Conservation (phyloP, 2,329 filamentous ascomycete genomes). For the Nemania sp. region DNA sequence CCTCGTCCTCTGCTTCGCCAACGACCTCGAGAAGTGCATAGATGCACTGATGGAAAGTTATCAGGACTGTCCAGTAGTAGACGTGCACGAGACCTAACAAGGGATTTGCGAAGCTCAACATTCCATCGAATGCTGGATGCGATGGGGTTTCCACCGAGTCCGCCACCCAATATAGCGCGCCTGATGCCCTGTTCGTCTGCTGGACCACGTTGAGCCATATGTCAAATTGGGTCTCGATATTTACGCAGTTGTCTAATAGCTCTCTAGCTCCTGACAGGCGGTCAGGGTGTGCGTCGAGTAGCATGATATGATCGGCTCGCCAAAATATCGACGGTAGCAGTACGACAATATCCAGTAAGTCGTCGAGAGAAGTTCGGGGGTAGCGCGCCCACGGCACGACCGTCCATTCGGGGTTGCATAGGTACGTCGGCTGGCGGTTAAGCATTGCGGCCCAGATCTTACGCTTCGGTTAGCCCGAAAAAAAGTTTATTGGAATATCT, state of each 20-base stretch:
- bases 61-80: constrained; percentile 58
- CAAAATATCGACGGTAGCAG: constrained; percentile 53
- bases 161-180: constrained; percentile 47
- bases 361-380: constrained; percentile 56
- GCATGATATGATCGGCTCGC: constrained; percentile 49
- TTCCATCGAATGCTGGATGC: constrained; percentile 50
- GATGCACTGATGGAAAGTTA: constrained; percentile 55
- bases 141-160: constrained; percentile 33
- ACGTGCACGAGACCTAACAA: constrained; percentile 53
- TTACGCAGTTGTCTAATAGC: constrained; percentile 52
- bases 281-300: constrained; percentile 45
- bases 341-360: constrained; percentile 56
- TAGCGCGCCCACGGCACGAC: constrained; percentile 57
- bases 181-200: constrained; percentile 27
- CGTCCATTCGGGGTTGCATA: constrained; percentile 57
- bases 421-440: constrained; percentile 54
- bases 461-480: constrained; percentile 20
- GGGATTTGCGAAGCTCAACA: constrained; percentile 51
- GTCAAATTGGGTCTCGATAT: constrained; percentile 53
- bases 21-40: constrained; percentile 50
- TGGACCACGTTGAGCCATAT: constrained; percentile 49
- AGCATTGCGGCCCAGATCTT: constrained; percentile 51
- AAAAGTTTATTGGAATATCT: neutral
- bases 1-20: constrained; percentile 50
- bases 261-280: constrained; percentile 53